A percentile compares a stretch with the other conserved stretches of the same genome.
Conservation (phyloP, 306 rosid species). For the Rubus idaeus region DNA sequence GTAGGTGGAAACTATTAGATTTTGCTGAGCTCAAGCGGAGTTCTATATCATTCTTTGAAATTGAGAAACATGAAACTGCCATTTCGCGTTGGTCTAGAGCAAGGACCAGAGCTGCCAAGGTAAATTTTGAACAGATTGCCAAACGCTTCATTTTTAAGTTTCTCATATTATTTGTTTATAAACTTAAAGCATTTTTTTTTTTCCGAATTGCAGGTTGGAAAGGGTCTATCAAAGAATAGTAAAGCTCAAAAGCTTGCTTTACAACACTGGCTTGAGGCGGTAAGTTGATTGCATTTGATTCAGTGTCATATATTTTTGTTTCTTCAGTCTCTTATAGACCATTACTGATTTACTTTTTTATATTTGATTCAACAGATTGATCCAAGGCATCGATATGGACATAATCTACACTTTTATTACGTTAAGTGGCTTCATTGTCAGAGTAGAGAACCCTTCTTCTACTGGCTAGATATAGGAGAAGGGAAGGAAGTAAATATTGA, state of each 20-base stretch:
- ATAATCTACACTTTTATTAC: slow-evolving; percentile 86
- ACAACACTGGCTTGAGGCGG: slow-evolving; percentile 99
- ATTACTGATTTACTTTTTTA: slow-evolving; percentile 30
- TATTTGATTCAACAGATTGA: slow-evolving; percentile 62
- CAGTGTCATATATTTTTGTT: background rate
- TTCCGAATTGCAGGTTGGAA: slow-evolving; percentile 75
- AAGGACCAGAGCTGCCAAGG: slow-evolving; percentile 98
- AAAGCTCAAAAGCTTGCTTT: slow-evolving; percentile 95
- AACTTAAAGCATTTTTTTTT: slow-evolving; percentile 21
- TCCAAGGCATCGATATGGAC: slow-evolving; percentile 98
- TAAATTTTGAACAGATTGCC: slow-evolving; percentile 24
- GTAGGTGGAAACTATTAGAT: slow-evolving; percentile 98
- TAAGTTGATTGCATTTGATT: slow-evolving; percentile 39
- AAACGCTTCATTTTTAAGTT: background rate
- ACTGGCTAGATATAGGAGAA: slow-evolving; percentile 99
- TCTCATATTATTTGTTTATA: slow-evolving; percentile 2
- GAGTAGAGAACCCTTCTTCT: slow-evolving; percentile 94
- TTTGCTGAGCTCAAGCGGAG: slow-evolving; percentile 93
- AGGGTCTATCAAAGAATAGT: slow-evolving; percentile 84
- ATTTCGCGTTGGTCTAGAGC: slow-evolving; percentile 99
- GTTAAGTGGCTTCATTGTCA: slow-evolving; percentile 85
- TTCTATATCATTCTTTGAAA: slow-evolving; percentile 89
- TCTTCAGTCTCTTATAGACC: slow-evolving; percentile 18
- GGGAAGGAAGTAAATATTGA: slow-evolving; percentile 89
- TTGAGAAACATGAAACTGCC: slow-evolving; percentile 94